Evolutionary conservation across 164 flowering plant species (phyloP).

Genomic region (Sedum album): DNA sequence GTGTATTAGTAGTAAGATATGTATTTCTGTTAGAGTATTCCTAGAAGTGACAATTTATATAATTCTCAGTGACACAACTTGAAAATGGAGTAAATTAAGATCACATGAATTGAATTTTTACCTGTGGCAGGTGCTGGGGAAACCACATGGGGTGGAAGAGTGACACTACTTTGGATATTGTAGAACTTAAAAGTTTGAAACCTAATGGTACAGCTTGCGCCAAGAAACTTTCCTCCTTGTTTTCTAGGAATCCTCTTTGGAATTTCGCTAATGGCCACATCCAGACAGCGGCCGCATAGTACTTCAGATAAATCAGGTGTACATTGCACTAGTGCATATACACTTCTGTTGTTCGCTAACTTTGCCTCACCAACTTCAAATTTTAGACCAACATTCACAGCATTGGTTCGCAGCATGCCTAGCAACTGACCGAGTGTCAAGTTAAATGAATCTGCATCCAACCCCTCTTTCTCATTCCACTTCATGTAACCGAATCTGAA

Average conservation of each 20-base stretch:
- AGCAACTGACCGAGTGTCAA: background rate
- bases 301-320: conserved; percentile 9
- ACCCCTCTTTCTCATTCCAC: background rate
- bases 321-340: conserved; percentile 16
- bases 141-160: conserved; percentile 10
- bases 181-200: conserved; percentile 26
- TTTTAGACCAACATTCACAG: background rate
- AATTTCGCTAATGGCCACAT: too few relatives aligned
- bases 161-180: background rate
- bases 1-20: background rate
- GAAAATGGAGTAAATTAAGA: too few relatives aligned
- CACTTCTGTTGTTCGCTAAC: background rate
- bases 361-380: background rate
- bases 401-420: background rate
- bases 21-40: background rate
- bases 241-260: background rate
- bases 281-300: conserved; percentile 7
- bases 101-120: background rate
- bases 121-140: background rate
- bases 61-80: background rate
- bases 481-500: background rate
- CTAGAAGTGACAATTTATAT: background rate
- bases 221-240: conserved; percentile 7
- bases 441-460: background rate
- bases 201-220: conserved; percentile 30